These are phyloP conservation scores for Coemansia furcata DNA, from an alignment of 192 early-diverging fungal genomes.

Conservation along the genomic window DNA sequence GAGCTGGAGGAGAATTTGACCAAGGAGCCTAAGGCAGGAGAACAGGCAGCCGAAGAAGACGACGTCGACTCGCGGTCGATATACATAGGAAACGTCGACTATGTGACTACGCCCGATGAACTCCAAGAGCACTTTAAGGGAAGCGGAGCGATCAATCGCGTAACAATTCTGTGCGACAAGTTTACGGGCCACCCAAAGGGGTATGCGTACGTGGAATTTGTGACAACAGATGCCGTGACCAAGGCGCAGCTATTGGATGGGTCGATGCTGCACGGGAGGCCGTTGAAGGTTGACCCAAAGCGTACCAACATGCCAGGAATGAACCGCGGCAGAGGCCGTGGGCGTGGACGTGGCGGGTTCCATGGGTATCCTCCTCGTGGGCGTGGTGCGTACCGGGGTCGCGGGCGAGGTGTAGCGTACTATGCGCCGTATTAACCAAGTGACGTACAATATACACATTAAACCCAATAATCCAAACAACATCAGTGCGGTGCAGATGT, in stretches of 20 bases:
- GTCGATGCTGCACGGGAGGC: slow-evolving; percentile 82
- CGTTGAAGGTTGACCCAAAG: slow-evolving; percentile 83
- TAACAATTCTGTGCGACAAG: slow-evolving; percentile 95
- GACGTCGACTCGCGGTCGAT: slow-evolving; percentile 82
- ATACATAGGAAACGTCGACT: slow-evolving; percentile 97
- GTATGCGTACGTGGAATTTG: slow-evolving; percentile 97
- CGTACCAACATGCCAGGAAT: slow-evolving; percentile 94
- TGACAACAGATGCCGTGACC: slow-evolving; percentile 70
- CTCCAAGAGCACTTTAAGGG: slow-evolving; percentile 92
- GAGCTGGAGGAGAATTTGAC: slow-evolving; percentile 47
- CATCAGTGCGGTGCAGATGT: too few species aligned
- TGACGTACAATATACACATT: neutral
- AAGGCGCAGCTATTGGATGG: slow-evolving; percentile 88
- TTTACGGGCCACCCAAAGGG: slow-evolving; percentile 89
- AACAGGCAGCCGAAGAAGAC: slow-evolving; percentile 18
- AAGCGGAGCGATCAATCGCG: slow-evolving; percentile 94
- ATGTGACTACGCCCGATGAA: slow-evolving; percentile 89
- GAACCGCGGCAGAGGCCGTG: slow-evolving; percentile 73
- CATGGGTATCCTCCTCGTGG: slow-evolving; percentile 56
- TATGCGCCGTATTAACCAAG: slow-evolving; percentile 32
- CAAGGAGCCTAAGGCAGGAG: slow-evolving; percentile 22
- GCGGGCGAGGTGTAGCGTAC: slow-evolving; percentile 37
- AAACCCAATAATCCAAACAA: too few species aligned
- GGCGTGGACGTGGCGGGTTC: slow-evolving; percentile 65
- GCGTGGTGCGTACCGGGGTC: slow-evolving; percentile 44